Evolutionary conservation across 345 rosid species (phyloP).

Genomic region (Citrus australasica): DNA sequence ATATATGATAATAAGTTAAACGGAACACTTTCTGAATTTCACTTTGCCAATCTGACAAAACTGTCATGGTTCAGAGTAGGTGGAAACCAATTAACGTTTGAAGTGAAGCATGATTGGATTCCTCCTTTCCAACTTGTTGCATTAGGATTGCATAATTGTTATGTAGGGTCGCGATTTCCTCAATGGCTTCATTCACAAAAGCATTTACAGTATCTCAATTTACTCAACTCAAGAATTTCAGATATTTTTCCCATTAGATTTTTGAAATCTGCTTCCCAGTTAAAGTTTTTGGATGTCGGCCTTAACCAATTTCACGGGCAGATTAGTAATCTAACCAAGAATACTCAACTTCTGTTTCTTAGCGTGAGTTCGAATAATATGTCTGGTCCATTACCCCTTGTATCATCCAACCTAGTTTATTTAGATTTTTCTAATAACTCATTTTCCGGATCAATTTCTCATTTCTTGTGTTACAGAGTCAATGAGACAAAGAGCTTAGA

Average conservation of each 20-base stretch:
- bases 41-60: conserved; percentile 25
- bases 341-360: neutral
- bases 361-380: conserved; percentile 22
- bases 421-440: conserved; percentile 37
- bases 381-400: conserved; percentile 8
- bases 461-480: conserved; percentile 20
- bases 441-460: conserved; percentile 29
- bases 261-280: neutral
- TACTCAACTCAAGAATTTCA: conserved; percentile 26
- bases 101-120: conserved; percentile 22
- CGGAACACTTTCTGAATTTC: conserved; percentile 11
- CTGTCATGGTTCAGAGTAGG: neutral
- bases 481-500: neutral
- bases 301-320: conserved; percentile 26
- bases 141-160: conserved; percentile 19
- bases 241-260: conserved; percentile 1
- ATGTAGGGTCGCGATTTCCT: conserved; percentile 31
- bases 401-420: conserved; percentile 5
- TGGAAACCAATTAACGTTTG: conserved; percentile 15
- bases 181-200: conserved; percentile 25
- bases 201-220: conserved; percentile 10
- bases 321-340: conserved; percentile 13
- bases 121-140: conserved; percentile 27
- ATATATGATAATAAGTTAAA: neutral
- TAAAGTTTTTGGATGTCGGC: conserved; percentile 15